Evolutionary conservation across 805 yeast genomes (phyloP).

Genomic region (Sugiyamaella floridensis): DNA sequence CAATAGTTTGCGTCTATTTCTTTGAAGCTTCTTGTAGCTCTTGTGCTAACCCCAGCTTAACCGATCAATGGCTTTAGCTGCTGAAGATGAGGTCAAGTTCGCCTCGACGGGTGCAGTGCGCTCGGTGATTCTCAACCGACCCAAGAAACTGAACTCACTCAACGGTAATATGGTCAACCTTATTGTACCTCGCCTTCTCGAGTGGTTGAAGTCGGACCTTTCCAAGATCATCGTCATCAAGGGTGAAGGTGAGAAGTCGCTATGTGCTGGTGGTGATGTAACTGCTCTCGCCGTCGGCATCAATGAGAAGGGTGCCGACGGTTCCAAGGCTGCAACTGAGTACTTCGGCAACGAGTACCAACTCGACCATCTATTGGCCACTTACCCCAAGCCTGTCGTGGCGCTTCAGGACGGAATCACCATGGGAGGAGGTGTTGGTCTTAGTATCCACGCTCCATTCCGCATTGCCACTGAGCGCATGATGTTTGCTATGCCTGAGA

Average conservation of each 20-base stretch:
- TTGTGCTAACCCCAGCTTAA: not conserved
- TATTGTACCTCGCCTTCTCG: conserved; percentile 66
- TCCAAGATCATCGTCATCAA: conserved; percentile 63
- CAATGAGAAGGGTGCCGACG: conserved; percentile 36
- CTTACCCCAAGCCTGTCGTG: conserved; percentile 83
- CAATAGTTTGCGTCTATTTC: too few relatives aligned
- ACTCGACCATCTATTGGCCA: conserved; percentile 68
- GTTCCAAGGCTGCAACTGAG: conserved; percentile 45
- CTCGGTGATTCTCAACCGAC: conserved; percentile 69
- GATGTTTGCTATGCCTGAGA: conserved; percentile 94
- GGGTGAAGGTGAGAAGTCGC: conserved; percentile 55
- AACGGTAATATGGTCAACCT: conserved; percentile 66
- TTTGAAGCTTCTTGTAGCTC: too few relatives aligned
- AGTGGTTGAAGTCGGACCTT: conserved; percentile 62
- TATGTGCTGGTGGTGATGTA: conserved; percentile 97
- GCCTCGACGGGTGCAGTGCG: conserved; percentile 58
- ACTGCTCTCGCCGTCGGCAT: conserved; percentile 54
- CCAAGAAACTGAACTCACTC: conserved; percentile 77
- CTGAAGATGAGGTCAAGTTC: conserved; percentile 54
- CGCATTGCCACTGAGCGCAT: conserved; percentile 90
- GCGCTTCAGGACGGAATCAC: conserved; percentile 84
- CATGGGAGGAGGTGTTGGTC: conserved; percentile 98
- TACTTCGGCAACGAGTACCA: conserved; percentile 79
- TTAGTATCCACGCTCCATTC: conserved; percentile 85
- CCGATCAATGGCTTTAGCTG: conserved; percentile 5